Conservation (phyloP, 2,329 filamentous ascomycete species). For the Colletotrichum sp. region DNA sequence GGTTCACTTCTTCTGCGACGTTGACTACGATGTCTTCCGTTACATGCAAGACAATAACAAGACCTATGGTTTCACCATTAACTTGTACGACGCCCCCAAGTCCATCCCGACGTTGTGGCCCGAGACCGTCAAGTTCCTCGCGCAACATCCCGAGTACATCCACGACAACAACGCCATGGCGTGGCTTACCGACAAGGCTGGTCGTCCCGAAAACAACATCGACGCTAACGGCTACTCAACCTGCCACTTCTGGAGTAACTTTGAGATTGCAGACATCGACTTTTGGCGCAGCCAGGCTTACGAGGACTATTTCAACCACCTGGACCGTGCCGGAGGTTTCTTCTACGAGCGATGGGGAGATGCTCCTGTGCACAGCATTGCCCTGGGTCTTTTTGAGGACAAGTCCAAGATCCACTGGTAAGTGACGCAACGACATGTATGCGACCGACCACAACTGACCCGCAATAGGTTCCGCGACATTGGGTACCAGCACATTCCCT, state of each 20-base stretch:
- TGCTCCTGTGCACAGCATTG: constrained; percentile 95
- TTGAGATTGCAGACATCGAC: constrained; percentile 91
- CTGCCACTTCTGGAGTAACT: constrained; percentile 99
- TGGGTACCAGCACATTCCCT: constrained; percentile 97
- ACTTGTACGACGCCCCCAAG: constrained; percentile 89
- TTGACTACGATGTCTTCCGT: constrained; percentile 98
- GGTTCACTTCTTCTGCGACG: constrained; percentile 98
- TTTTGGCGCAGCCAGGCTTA: constrained; percentile 93
- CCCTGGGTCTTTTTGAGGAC: constrained; percentile 90
- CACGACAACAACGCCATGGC: constrained; percentile 83
- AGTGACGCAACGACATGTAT: constrained; percentile 34
- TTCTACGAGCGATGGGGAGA: constrained; percentile 99
- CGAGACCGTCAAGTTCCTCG: constrained; percentile 90
- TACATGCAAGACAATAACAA: constrained; percentile 99
- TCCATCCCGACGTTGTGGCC: constrained; percentile 92
- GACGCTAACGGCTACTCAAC: constrained; percentile 94
- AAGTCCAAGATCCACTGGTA: constrained; percentile 91
- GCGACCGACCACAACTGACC: constrained; percentile 5
- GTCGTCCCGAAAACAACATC: constrained; percentile 78
- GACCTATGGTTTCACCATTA: constrained; percentile 98
- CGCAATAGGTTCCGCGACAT: constrained; percentile 96
- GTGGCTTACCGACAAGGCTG: constrained; percentile 82
- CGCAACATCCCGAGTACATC: constrained; percentile 81
- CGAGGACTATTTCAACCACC: constrained; percentile 94
- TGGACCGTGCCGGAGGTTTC: constrained; percentile 94